Percentiles rank a stretch among this genome's conserved stretches.
Evolutionary conservation across 805 yeast species (phyloP).

Genomic region (Starmerella geochares): DNA sequence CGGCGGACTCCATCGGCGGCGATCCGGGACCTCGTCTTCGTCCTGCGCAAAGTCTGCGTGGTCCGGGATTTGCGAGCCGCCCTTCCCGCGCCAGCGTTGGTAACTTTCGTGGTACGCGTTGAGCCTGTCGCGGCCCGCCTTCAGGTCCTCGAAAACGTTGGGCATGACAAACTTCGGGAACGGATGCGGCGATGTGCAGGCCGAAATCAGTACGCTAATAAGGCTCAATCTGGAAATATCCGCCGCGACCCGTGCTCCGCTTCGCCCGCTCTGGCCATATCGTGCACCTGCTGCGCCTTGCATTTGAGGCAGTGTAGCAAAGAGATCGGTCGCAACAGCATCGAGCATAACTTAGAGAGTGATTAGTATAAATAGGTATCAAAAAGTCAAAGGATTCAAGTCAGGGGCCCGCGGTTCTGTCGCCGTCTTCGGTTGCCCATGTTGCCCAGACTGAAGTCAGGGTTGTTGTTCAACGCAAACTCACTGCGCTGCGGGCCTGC

Average conservation of each 20-base stretch:
- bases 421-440: constrained; percentile 12
- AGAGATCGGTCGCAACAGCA: too few relatives aligned
- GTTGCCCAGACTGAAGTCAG: constrained; percentile 24
- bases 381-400: not conserved
- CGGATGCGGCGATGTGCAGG: not conserved
- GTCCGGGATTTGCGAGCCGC: too few relatives aligned
- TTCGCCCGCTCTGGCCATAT: not conserved
- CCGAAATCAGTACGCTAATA: not conserved
- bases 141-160: not conserved
- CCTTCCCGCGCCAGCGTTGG: not conserved
- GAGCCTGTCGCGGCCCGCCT: not conserved
- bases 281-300: not conserved
- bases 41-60: too few relatives aligned
- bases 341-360: too few relatives aligned
- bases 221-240: not conserved
- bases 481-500: constrained; percentile 18
- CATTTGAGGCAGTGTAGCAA: not conserved
- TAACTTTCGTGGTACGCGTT: not conserved
- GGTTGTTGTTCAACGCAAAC: constrained; percentile 22
- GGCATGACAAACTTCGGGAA: not conserved
- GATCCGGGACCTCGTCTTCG: too few relatives aligned
- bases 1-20: too few relatives aligned
- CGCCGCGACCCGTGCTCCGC: not conserved
- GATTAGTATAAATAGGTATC: not conserved
- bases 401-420: not conserved